Percentiles rank a stretch among this genome's conserved stretches.
Evolutionary conservation across 2,329 filamentous ascomycete species (phyloP).

Genomic region (Ascochyta clinopodiicola): DNA sequence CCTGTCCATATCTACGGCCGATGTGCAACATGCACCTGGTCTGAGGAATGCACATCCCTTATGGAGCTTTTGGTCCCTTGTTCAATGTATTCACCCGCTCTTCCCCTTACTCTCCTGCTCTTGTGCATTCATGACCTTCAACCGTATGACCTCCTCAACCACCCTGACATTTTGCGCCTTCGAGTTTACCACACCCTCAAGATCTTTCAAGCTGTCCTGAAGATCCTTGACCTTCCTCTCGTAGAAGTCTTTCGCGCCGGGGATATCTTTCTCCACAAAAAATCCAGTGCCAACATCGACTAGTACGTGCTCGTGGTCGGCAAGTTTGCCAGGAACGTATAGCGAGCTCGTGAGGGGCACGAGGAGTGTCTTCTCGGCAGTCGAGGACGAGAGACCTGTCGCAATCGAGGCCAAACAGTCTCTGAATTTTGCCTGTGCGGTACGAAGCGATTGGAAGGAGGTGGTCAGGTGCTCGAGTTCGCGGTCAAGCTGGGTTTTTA

Average conservation of each 20-base stretch:
- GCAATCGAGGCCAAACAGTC: slow-evolving; percentile 85
- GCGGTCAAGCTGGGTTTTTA: slow-evolving; percentile 95
- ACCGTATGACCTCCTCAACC: slow-evolving; percentile 75
- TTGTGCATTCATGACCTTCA: slow-evolving; percentile 46
- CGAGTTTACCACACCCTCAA: slow-evolving; percentile 71
- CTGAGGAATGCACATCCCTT: background rate
- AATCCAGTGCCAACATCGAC: slow-evolving; percentile 95
- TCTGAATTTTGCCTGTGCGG: slow-evolving; percentile 88
- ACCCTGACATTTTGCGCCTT: slow-evolving; percentile 87
- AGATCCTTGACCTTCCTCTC: slow-evolving; percentile 71
- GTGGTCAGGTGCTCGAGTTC: slow-evolving; percentile 93
- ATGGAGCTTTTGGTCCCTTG: background rate
- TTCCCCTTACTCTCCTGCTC: slow-evolving; percentile 35
- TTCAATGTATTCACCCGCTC: slow-evolving; percentile 22
- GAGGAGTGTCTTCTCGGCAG: slow-evolving; percentile 68
- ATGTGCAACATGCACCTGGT: background rate
- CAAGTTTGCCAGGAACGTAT: slow-evolving; percentile 85
- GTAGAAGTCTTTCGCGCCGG: slow-evolving; percentile 71
- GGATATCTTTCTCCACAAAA: slow-evolving; percentile 82
- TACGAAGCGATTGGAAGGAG: slow-evolving; percentile 88
- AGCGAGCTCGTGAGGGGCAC: slow-evolving; percentile 95
- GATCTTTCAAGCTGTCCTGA: slow-evolving; percentile 67
- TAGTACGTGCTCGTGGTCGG: slow-evolving; percentile 56
- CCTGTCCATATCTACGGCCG: background rate
- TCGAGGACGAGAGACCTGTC: slow-evolving; percentile 57